Conservation (phyloP, 768 basidiomycete species). For the Agaricus blazei region DNA sequence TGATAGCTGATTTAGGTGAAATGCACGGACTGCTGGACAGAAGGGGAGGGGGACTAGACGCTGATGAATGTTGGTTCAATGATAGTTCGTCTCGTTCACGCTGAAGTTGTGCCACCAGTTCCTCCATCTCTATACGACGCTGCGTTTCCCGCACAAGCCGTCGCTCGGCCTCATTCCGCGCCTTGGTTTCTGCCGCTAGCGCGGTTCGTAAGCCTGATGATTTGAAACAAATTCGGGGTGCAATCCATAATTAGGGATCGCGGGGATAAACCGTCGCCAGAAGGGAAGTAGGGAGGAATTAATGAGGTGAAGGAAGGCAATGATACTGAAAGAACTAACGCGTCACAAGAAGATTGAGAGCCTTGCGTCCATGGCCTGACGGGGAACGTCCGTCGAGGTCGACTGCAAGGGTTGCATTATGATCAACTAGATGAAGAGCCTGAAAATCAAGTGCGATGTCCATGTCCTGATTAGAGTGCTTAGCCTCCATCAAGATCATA, state of each 20-base stretch:
- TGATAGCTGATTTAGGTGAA: background rate
- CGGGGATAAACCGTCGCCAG: background rate
- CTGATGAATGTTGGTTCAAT: background rate
- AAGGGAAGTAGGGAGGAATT: background rate
- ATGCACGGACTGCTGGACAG: slow-evolving; percentile 8
- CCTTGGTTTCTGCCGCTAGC: slow-evolving; percentile 1
- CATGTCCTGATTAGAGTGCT: background rate
- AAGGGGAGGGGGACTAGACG: slow-evolving; percentile 7
- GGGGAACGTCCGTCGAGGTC: background rate
- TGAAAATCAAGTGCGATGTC: slow-evolving; percentile 8
- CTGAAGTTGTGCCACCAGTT: slow-evolving; percentile 6
- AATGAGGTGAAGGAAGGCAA: background rate
- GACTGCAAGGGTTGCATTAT: background rate
- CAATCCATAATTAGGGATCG: background rate
- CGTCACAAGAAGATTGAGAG: background rate
- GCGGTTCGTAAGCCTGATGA: slow-evolving; percentile 3
- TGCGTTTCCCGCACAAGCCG: slow-evolving; percentile 4
- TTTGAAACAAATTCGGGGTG: background rate
- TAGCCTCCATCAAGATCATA: background rate
- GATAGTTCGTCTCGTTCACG: slow-evolving; percentile 5
- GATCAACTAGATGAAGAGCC: background rate
- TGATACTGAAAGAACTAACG: background rate
- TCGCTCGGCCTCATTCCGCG: slow-evolving; percentile 7
- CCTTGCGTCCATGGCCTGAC: background rate
- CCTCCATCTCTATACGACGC: slow-evolving; percentile 10